Evolutionary conservation across 768 basidiomycete species (phyloP).

Genomic region (Hydnum rufescens): DNA sequence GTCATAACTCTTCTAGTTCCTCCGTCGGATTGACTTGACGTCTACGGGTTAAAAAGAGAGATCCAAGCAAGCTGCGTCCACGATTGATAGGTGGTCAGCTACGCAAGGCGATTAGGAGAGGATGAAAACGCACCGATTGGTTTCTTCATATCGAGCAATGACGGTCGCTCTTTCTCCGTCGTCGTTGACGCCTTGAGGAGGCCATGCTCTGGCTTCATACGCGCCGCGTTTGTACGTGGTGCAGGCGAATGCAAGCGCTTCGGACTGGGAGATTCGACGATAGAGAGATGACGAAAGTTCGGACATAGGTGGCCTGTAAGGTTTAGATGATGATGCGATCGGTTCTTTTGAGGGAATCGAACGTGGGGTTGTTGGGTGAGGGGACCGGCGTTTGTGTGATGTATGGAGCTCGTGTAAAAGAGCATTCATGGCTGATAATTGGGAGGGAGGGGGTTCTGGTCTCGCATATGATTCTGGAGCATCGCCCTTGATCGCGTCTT

Average conservation of each 20-base stretch:
- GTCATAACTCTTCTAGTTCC: no score
- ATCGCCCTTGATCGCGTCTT: neutral
- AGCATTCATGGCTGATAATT: neutral
- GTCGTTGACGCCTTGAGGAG: neutral
- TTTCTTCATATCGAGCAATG: constrained; percentile 8
- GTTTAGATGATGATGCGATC: neutral
- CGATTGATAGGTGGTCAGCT: constrained; percentile 1
- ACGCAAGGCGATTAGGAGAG: neutral
- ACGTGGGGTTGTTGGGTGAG: neutral
- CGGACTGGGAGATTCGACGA: neutral
- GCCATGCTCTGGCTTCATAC: neutral
- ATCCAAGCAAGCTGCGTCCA: constrained; percentile 34
- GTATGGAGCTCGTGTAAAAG: neutral
- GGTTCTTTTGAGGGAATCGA: neutral
- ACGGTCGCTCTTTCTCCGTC: neutral
- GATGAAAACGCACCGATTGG: constrained; percentile 8
- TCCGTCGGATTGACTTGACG: constrained; percentile 9
- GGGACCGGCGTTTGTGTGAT: neutral
- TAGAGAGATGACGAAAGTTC: neutral
- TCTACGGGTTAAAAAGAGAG: constrained; percentile 42
- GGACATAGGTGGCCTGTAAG: neutral
- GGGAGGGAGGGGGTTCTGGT: neutral
- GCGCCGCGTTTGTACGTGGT: neutral
- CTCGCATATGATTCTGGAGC: neutral
- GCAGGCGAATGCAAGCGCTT: neutral